phyloP scores from a whole-genome alignment of 495 filamentous ascomycete species.

The Polyplosphaeria fusca region DNA sequence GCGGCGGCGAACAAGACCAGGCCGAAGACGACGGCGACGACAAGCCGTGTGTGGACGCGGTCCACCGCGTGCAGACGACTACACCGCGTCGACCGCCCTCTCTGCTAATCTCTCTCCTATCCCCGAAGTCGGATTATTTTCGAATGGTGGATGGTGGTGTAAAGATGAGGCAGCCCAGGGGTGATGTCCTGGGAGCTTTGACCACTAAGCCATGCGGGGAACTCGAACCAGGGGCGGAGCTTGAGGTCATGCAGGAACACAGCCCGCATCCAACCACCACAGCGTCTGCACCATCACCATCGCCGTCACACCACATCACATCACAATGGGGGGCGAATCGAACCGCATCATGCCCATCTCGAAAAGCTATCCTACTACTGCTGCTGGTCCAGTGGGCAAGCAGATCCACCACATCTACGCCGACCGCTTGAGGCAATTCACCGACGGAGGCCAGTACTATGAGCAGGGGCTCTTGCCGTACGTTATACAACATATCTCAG shows the following conservation, averaged over 20 bases:
- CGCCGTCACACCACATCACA: background rate
- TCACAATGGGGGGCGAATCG: slow-evolving; percentile 47
- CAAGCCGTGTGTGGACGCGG: too few species aligned
- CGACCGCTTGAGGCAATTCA: slow-evolving; percentile 79
- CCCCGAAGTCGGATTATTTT: too few species aligned
- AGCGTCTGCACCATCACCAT: background rate
- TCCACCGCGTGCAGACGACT: too few species aligned
- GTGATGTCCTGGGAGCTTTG: slow-evolving; percentile 2
- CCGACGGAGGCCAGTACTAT: slow-evolving; percentile 74
- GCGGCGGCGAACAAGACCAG: too few species aligned
- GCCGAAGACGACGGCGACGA: too few species aligned
- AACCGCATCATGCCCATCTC: slow-evolving; percentile 34
- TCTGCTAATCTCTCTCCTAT: too few species aligned
- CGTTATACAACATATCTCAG: slow-evolving; percentile 20
- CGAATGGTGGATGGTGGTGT: too few species aligned
- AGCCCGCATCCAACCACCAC: background rate
- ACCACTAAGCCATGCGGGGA: slow-evolving; percentile 21
- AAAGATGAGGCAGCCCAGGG: too few species aligned
- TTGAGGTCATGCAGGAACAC: slow-evolving; percentile 12
- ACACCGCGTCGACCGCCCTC: too few species aligned
- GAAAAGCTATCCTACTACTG: slow-evolving; percentile 54
- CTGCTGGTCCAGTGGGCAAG: slow-evolving; percentile 68
- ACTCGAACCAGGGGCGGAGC: background rate
- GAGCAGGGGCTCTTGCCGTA: slow-evolving; percentile 69
- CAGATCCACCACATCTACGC: slow-evolving; percentile 85